These are phyloP conservation scores for Juncus inflexus DNA, from an alignment of 176 grass and related monocot genomes.

Conservation along the genomic window DNA sequence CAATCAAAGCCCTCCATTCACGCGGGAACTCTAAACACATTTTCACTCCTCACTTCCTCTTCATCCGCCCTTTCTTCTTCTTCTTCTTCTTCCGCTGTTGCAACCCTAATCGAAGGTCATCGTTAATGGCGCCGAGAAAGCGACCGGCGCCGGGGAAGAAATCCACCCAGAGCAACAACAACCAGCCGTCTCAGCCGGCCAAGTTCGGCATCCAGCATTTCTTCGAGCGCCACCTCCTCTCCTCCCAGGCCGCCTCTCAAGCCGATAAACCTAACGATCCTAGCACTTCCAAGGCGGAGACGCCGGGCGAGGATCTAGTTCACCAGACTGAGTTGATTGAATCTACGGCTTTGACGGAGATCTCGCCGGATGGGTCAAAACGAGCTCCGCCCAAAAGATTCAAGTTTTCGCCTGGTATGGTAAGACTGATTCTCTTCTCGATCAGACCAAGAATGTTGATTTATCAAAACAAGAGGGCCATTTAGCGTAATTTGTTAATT, in stretches of 20 bases:
- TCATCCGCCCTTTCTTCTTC: neutral
- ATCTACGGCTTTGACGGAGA: conserved; percentile 37
- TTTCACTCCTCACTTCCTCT: conserved; percentile 17
- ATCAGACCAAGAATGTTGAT: neutral
- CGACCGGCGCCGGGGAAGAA: conserved; percentile 49
- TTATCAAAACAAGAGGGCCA: neutral
- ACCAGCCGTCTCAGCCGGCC: conserved; percentile 54
- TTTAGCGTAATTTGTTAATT: neutral
- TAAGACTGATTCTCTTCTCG: conserved; percentile 12
- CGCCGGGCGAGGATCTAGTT: neutral
- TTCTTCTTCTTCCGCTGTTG: conserved; percentile 13
- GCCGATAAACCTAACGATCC: conserved; percentile 24
- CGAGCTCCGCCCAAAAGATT: conserved; percentile 50
- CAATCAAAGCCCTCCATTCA: conserved; percentile 2
- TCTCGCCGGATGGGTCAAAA: conserved; percentile 78
- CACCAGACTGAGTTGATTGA: conserved; percentile 11
- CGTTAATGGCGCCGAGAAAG: conserved; percentile 70
- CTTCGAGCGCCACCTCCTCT: conserved; percentile 90
- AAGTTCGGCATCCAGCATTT: conserved; percentile 96
- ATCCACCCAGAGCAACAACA: conserved; percentile 31
- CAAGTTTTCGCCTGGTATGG: conserved; percentile 95
- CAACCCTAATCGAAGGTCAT: conserved; percentile 5
- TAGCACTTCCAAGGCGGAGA: neutral
- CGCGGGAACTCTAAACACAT: conserved; percentile 9
- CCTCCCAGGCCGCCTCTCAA: conserved; percentile 37